Percentiles rank a stretch among this genome's conserved stretches.
Evolutionary conservation across 371 early-diverging fungal genomes (phyloP).

Genomic region (Mucor lusitanicus): DNA sequence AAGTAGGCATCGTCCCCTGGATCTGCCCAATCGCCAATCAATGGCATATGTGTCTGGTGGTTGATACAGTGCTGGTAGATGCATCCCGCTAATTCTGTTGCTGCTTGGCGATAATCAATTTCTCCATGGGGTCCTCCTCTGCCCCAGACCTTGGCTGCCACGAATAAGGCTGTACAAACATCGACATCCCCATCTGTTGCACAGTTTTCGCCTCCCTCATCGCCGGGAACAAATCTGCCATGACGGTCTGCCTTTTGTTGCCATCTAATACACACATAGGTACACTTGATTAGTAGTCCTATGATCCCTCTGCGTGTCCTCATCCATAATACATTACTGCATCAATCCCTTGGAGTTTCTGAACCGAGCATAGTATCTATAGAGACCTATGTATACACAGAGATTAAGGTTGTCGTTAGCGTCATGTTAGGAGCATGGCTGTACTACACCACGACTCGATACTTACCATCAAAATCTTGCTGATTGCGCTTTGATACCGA

Average conservation of each 20-base stretch:
- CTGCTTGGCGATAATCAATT: constrained; percentile 52
- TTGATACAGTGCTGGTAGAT: constrained; percentile 62
- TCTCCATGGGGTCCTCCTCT: constrained; percentile 53
- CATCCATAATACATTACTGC: constrained; percentile 30
- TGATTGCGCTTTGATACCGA: constrained; percentile 62
- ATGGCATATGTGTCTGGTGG: constrained; percentile 56
- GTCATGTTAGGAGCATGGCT: not conserved
- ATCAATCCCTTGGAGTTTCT: constrained; percentile 58
- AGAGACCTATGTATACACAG: not conserved
- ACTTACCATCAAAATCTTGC: constrained; percentile 59
- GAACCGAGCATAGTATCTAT: constrained; percentile 52
- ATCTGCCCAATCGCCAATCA: constrained; percentile 65
- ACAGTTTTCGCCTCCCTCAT: constrained; percentile 56
- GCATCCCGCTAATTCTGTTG: constrained; percentile 42
- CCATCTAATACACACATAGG: constrained; percentile 36
- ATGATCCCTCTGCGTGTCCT: not conserved
- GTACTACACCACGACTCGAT: constrained; percentile 1
- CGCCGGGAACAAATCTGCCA: constrained; percentile 46
- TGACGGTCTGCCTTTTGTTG: constrained; percentile 48
- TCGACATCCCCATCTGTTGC: constrained; percentile 68
- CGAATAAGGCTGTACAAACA: constrained; percentile 59
- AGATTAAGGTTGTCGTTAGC: not conserved
- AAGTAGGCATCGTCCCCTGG: constrained; percentile 52
- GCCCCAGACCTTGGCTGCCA: constrained; percentile 60
- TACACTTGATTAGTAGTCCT: too few relatives aligned